These are phyloP conservation scores for Auriculariales sp. DNA, from an alignment of 768 basidiomycete genomes.

Conservation along the genomic window DNA sequence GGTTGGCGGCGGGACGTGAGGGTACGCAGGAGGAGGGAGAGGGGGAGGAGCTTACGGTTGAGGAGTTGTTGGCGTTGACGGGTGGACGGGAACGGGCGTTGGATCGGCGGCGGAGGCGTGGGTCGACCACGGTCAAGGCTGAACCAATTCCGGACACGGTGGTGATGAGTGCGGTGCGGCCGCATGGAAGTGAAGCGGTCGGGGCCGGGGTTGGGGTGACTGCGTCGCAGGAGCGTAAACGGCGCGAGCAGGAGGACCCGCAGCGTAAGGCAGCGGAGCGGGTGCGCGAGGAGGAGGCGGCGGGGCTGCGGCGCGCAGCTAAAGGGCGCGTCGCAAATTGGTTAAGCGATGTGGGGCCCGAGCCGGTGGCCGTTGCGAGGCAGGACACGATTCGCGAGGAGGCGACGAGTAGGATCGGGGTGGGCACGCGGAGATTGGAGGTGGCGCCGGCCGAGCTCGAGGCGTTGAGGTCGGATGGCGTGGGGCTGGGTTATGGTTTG, in stretches of 20 bases:
- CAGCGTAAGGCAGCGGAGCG: conserved; percentile 10
- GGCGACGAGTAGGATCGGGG: neutral
- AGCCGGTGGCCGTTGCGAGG: conserved; percentile 8
- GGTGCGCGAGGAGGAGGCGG: conserved; percentile 21
- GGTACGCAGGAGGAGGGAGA: neutral
- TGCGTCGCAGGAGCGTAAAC: neutral
- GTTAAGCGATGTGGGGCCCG: conserved; percentile 52
- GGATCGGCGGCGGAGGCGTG: neutral
- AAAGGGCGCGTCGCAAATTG: conserved; percentile 69
- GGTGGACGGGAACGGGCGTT: neutral
- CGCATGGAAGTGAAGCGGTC: conserved; percentile 1
- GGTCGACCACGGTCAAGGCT: too few species aligned
- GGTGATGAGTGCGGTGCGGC: conserved; percentile 10
- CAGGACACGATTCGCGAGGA: neutral
- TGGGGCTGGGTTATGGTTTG: neutral
- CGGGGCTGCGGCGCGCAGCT: conserved; percentile 28
- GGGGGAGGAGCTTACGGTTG: neutral
- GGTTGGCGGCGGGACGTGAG: neutral
- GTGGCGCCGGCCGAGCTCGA: conserved; percentile 1
- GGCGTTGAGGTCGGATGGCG: neutral
- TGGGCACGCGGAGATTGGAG: neutral
- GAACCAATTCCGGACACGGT: neutral
- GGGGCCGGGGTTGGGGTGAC: neutral
- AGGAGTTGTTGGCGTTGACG: conserved; percentile 1
- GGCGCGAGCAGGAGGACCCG: conserved; percentile 4